Base-by-base conservation (phyloP, 106 monocot genomes). In the Alisma plantagoaquatica region DNA sequence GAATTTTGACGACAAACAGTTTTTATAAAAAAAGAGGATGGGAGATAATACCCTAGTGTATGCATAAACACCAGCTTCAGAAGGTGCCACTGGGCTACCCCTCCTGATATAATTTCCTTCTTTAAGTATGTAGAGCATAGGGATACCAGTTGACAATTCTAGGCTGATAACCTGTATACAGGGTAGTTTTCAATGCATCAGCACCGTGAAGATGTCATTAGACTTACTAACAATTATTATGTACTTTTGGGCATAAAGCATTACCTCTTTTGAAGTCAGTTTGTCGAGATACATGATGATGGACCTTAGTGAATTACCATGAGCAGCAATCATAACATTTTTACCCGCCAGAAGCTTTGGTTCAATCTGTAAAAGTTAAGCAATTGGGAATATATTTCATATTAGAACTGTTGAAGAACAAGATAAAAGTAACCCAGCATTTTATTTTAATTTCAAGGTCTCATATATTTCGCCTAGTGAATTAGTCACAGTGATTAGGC, bases 271-370 rank as follows among this genome's bases (percentile, higher is more conserved):
- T 67, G 87, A 80, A 64, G 93, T 83, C 67, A 94, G 66, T 56
- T 84, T 69, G 62, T 94, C 93, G 23, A 94, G 83, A 57, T 94
- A 87, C 93, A 94, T 94, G 45, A 94, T 94, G 49, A 94, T 87
- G 28, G 93, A 94, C 41, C 93, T 76, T 27, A 94, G 64, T 31
- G 93, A 94, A 50, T 94, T 94, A 23, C 87, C 93, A 77, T 94
- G 93, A 21, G 93, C 93, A 54, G 93, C 87, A 68, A 94, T 94
- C 93, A 87, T 71, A 49, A 94, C 75, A 70, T 87, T 74, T 51
- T 87, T 87, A 16, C 93, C 93, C 51, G 43, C 46, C 57, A 75
- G 54, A 31, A 94, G 77, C 42, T 78, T 74, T 51, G 83, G 93
- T 55, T 80, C 83, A 75, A 94, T 87, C 93, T 94, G 66, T 19